Percentiles rank a stretch among this genome's conserved stretches.
phyloP scores from a whole-genome alignment of 192 early-diverging fungal species.

The Linnemannia exigua region DNA sequence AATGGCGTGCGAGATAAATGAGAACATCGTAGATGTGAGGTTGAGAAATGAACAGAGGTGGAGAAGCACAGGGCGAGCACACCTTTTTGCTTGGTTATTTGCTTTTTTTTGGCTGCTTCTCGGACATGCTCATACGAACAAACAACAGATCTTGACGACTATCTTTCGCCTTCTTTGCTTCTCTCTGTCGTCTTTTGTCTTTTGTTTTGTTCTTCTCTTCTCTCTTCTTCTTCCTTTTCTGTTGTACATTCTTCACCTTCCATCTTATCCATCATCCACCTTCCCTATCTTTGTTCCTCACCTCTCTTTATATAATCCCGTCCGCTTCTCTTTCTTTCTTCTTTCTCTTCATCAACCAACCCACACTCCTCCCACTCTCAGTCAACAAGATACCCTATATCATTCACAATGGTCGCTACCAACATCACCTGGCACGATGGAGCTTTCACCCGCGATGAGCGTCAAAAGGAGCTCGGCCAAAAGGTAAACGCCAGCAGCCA shows the following conservation, averaged over 20 bases:
- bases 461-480: slow-evolving; percentile 77
- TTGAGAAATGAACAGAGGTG: not conserved
- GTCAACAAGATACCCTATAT: not conserved
- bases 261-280: not conserved
- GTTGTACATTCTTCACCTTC: not conserved
- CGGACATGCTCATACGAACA: no score
- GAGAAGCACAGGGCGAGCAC: not conserved
- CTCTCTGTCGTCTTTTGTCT: not conserved
- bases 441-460: slow-evolving; percentile 79
- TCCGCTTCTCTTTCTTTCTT: not conserved
- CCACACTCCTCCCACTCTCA: no score
- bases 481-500: slow-evolving; percentile 57
- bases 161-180: not conserved
- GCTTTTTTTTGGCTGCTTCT: not conserved
- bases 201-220: not conserved
- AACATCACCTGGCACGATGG: slow-evolving; percentile 96
- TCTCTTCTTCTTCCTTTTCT: not conserved
- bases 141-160: slow-evolving; percentile 20
- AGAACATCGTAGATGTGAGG: slow-evolving; percentile 38
- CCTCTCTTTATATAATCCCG: not conserved
- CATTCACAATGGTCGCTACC: slow-evolving; percentile 63
- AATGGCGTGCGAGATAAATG: slow-evolving; percentile 45
- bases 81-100: not conserved
- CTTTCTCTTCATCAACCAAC: not conserved
- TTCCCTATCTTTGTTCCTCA: slow-evolving; percentile 8